A percentile compares a stretch with the other conserved stretches of the same genome.
phyloP scores from a whole-genome alignment of 208 protist species.

The Acanthamoeba lugdunensis region DNA sequence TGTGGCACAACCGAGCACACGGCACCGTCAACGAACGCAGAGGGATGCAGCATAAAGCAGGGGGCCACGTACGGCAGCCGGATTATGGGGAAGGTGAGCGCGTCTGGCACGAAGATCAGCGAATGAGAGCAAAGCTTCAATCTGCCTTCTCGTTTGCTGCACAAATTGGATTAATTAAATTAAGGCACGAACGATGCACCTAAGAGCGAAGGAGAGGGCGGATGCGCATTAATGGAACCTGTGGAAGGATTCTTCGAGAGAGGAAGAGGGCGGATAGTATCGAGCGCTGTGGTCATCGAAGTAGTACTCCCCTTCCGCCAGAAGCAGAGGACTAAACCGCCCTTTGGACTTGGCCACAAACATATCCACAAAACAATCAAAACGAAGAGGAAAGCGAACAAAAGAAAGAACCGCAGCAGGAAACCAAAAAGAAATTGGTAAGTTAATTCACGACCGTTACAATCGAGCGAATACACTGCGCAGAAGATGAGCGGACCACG shows the following conservation, averaged over 20 bases:
- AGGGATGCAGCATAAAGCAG: neutral
- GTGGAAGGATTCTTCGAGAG: conserved; percentile 11
- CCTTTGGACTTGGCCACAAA: conserved; percentile 53
- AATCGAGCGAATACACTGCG: neutral
- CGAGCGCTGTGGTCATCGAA: conserved; percentile 83
- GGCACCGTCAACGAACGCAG: too few relatives aligned
- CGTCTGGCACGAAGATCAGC: conserved; percentile 87
- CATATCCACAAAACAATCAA: neutral
- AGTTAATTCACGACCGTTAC: neutral
- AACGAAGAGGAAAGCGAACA: neutral
- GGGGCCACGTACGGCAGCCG: conserved; percentile 79
- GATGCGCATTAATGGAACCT: neutral
- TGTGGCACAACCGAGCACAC: neutral
- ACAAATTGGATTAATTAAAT: neutral
- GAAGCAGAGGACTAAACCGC: conserved; percentile 83
- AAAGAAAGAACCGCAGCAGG: neutral
- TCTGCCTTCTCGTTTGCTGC: conserved; percentile 75
- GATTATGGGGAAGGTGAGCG: conserved; percentile 80
- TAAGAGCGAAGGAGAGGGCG: too few relatives aligned
- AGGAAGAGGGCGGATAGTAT: conserved; percentile 80
- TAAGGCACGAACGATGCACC: neutral
- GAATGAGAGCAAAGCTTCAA: conserved; percentile 86
- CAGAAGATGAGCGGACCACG: conserved; percentile 14
- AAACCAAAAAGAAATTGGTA: neutral
- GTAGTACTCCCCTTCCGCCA: conserved; percentile 88